A percentile compares a stretch with the other conserved stretches of the same genome.
These are phyloP conservation scores for Saccharomycopsis microspora DNA, from an alignment of 805 yeast genomes.

Conservation along the genomic window DNA sequence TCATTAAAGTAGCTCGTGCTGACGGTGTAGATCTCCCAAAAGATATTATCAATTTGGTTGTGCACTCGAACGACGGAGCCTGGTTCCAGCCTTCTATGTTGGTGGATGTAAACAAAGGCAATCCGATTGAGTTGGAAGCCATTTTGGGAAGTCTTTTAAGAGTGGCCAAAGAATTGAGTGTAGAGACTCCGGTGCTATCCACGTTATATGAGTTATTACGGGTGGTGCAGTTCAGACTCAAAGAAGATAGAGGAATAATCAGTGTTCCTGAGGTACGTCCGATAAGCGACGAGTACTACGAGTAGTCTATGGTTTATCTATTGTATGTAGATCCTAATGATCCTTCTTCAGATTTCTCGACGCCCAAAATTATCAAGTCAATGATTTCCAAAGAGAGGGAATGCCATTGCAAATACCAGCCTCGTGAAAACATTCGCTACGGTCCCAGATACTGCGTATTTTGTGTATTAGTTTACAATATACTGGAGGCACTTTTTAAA, in stretches of 20 bases:
- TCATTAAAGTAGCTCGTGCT: conserved; percentile 52
- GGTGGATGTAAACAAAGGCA: conserved; percentile 53
- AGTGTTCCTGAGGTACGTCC: conserved; percentile 13
- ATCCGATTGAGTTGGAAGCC: conserved; percentile 61
- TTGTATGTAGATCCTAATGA: too few species aligned
- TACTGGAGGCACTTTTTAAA: too few species aligned
- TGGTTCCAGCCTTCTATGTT: conserved; percentile 64
- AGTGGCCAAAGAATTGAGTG: conserved; percentile 35
- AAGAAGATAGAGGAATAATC: conserved; percentile 39
- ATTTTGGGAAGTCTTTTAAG: conserved; percentile 55
- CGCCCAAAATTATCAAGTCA: too few species aligned
- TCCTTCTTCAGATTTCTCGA: too few species aligned
- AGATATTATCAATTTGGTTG: conserved; percentile 34
- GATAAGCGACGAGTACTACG: conserved; percentile 1
- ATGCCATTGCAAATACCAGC: too few species aligned
- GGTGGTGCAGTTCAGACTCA: conserved; percentile 48
- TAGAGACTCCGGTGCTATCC: conserved; percentile 48
- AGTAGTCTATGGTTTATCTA: not conserved
- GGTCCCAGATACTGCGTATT: too few species aligned
- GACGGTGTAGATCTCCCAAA: conserved; percentile 49
- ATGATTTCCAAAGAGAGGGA: too few species aligned
- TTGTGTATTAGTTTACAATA: too few species aligned
- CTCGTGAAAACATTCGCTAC: too few species aligned
- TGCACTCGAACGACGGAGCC: conserved; percentile 46
- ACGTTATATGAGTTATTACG: conserved; percentile 47